Evolutionary conservation across 345 rosid species (phyloP), one percentile per base, ranked within the genome.

Genomic region (Carallia pectinifolia): DNA sequence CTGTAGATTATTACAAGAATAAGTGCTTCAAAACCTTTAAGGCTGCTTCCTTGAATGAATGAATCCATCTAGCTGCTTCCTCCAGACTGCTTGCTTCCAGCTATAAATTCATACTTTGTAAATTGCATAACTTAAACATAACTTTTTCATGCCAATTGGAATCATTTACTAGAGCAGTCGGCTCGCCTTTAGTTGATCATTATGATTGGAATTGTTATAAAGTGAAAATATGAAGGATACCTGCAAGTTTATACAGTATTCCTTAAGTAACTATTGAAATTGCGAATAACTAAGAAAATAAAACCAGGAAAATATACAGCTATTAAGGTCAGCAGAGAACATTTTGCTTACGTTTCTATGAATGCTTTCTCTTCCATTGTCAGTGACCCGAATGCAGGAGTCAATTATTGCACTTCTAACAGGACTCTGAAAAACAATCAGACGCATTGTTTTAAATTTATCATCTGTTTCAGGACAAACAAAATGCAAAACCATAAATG

Each of bases 31-130:
- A 23, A 54, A 93, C 96, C 97, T 93, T 87, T 74, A 89, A 71
- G 69, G 96, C 96, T 61, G 87, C 84, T 71, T 91, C 91, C 77
- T 89, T 90, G 54, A 93, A 81, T 23, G 85, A 81, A 79, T 82
- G 94, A 72, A 93, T 93, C 98, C 98, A 93, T 81, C 82, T 87
- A 54, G 94, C 98, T 75, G 96, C 98, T 82, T 91, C 98, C 74
- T 93, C 96, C 60, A 97, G 91, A 76, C 98, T 86, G 77, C 89
- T 85, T 71, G 98, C 97, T 86, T 97, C 98, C 71, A 93, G 78
- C 98, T 89, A 83, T 64, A 71, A 76, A 38, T 38, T 38, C 38
- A 38, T 38, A 38, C n/a, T 52, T 70, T 77, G 67, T 60, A 69
- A 68, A 66, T 68, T 75, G 19, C 65, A 70, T 36, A 73, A 69